A percentile compares a stretch with the other conserved stretches of the same genome.
Conservation (phyloP, 805 yeast genomes). For the Lachancea waltii region DNA sequence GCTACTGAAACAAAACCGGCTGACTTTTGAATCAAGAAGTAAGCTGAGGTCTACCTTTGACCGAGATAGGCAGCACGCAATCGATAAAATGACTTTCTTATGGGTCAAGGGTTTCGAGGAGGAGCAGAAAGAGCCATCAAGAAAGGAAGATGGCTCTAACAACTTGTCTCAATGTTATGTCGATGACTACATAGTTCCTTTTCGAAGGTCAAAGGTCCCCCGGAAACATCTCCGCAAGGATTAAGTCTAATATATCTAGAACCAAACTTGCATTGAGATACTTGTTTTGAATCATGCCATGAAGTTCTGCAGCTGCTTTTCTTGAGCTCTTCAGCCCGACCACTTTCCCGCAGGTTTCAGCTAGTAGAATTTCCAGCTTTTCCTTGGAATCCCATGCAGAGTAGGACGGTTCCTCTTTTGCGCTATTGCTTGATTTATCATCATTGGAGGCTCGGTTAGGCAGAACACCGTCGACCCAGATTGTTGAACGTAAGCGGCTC, state of each 20-base stretch:
- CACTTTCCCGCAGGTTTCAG: constrained; percentile 61
- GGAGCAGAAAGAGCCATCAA: neutral
- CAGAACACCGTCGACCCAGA: constrained; percentile 49
- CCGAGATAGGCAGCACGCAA: constrained; percentile 11
- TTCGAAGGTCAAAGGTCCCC: constrained; percentile 5
- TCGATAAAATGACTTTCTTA: constrained; percentile 19
- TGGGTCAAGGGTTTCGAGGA: constrained; percentile 14
- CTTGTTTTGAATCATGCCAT: constrained; percentile 68
- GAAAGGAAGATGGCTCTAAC: neutral
- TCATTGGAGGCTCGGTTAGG: constrained; percentile 33
- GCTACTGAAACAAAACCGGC: constrained; percentile 15
- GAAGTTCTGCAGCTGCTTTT: constrained; percentile 53
- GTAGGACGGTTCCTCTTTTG: neutral
- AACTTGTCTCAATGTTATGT: constrained; percentile 11
- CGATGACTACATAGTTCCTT: constrained; percentile 16
- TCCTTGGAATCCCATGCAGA: constrained; percentile 53
- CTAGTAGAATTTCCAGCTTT: constrained; percentile 49
- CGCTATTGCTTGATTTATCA: neutral
- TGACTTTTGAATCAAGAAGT: constrained; percentile 6
- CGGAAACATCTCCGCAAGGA: constrained; percentile 36
- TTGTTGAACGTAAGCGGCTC: constrained; percentile 21
- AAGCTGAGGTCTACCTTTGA: constrained; percentile 1
- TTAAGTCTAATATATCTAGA: constrained; percentile 51
- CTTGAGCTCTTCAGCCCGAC: constrained; percentile 64
- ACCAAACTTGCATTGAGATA: constrained; percentile 59